Conservation (phyloP, 257 asterid genomes). For the Scutellaria barbata region DNA sequence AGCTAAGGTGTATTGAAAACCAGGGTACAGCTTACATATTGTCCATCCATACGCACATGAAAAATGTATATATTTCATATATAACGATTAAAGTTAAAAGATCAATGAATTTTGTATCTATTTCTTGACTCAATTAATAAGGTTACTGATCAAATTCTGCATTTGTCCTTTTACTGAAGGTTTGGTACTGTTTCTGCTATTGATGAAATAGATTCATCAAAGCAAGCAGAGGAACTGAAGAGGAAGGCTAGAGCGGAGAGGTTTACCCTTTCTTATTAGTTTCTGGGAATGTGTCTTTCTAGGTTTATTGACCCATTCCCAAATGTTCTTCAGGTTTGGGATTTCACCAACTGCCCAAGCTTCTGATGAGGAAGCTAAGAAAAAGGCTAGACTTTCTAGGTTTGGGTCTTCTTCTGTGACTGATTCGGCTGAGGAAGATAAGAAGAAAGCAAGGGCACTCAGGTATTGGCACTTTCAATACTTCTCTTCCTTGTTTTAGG, state of each 20-base stretch:
- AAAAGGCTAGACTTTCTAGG: slow-evolving; percentile 92
- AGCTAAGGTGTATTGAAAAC: no score
- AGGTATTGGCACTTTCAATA: slow-evolving; percentile 51
- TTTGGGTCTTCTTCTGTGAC: slow-evolving; percentile 57
- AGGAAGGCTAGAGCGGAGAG: slow-evolving; percentile 98
- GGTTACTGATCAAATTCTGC: slow-evolving; percentile 18
- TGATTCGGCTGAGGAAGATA: slow-evolving; percentile 79
- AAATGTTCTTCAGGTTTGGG: slow-evolving; percentile 68
- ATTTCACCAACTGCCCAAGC: slow-evolving; percentile 51
- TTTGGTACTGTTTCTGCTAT: slow-evolving; percentile 66
- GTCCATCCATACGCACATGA: no score
- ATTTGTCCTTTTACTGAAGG: slow-evolving; percentile 47
- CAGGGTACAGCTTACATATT: no score
- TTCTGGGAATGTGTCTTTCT: background rate
- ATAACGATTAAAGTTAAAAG: no score
- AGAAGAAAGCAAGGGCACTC: slow-evolving; percentile 92
- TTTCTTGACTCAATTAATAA: background rate
- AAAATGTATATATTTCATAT: no score
- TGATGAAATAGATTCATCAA: slow-evolving; percentile 54
- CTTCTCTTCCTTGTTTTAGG: background rate
- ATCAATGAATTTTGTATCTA: no score
- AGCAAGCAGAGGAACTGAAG: slow-evolving; percentile 79
- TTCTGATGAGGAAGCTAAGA: slow-evolving; percentile 79
- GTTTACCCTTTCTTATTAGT: slow-evolving; percentile 41
- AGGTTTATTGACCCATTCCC: slow-evolving; percentile 21